These are phyloP conservation scores for Seminavis robusta DNA, from an alignment of 108 stramenopile genomes.

Conservation along the genomic window DNA sequence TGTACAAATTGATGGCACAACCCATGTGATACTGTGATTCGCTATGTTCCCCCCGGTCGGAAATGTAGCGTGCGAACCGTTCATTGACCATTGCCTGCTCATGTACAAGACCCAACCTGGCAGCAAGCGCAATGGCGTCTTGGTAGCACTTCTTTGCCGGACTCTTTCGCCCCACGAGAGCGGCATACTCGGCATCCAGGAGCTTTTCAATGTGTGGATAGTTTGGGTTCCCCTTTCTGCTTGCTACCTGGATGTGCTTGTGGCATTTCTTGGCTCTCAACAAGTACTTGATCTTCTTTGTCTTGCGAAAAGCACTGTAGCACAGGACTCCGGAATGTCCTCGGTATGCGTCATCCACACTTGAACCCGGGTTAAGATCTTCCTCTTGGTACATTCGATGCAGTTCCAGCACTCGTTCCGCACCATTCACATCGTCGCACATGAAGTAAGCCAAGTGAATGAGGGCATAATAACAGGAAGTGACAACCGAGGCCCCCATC, in stretches of 20 bases:
- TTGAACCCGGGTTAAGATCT: neutral
- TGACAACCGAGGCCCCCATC: neutral
- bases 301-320: neutral
- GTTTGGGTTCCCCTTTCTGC: neutral
- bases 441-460: neutral
- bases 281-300: neutral
- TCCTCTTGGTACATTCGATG: neutral
- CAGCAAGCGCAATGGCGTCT: neutral
- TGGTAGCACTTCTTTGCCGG: neutral
- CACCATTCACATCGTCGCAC: neutral
- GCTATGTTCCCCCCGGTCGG: neutral
- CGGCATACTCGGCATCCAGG: conserved; percentile 1
- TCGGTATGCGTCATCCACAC: neutral
- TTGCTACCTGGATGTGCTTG: neutral
- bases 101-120: neutral
- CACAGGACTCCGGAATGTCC: neutral
- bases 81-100: neutral
- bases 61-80: neutral
- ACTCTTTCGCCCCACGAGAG: neutral
- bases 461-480: neutral
- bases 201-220: neutral
- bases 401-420: neutral
- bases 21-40: neutral
- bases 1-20: neutral
- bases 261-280: neutral